phyloP scores from a whole-genome alignment of 164 flowering plant species.

The Tetracentron sinense region DNA sequence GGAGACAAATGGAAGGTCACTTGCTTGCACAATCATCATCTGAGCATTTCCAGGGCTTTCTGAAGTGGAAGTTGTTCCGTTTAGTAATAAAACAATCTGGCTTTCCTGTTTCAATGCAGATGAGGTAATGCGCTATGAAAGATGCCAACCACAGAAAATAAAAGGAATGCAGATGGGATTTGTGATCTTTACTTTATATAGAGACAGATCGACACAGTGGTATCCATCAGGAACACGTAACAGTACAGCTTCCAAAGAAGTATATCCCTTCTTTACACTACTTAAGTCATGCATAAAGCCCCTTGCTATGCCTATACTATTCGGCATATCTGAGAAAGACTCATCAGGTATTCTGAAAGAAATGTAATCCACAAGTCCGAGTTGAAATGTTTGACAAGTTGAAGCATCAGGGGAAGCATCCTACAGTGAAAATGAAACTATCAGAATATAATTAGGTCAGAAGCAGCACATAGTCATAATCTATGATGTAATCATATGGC shows the following conservation, averaged over 20 bases:
- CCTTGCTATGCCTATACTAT: constrained; percentile 65
- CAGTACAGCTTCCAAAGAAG: constrained; percentile 57
- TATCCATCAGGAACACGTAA: constrained; percentile 62
- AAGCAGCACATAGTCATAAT: background rate
- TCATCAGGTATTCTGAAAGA: constrained; percentile 72
- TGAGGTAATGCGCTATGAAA: background rate
- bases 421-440: constrained; percentile 27
- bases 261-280: constrained; percentile 24
- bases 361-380: constrained; percentile 47
- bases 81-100: constrained; percentile 72
- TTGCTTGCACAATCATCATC: constrained; percentile 64
- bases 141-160: background rate
- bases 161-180: background rate
- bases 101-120: constrained; percentile 51
- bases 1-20: constrained; percentile 68
- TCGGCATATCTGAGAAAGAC: constrained; percentile 43
- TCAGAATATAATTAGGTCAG: constrained; percentile 7
- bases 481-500: background rate
- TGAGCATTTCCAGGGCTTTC: constrained; percentile 64
- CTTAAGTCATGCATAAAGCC: constrained; percentile 40
- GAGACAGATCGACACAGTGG: constrained; percentile 79
- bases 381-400: constrained; percentile 22
- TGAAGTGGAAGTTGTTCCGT: constrained; percentile 42
- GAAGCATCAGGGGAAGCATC: constrained; percentile 31
- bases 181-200: constrained; percentile 64